phyloP scores from a whole-genome alignment of 352 stramenopile species.

The Phytophthora cactorum region DNA sequence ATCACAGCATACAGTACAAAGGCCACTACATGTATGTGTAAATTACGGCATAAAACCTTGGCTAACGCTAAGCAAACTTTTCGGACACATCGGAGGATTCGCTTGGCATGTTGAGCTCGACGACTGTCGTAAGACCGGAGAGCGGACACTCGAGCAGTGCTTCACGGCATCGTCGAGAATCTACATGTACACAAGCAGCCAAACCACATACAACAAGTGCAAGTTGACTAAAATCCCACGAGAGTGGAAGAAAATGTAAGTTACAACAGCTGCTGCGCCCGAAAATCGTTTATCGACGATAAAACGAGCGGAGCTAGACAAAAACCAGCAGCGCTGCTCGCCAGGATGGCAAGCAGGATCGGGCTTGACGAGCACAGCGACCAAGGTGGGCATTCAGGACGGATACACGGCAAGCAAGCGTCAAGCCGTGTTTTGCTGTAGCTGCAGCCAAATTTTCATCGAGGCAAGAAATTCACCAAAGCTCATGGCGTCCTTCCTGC shows the following conservation, averaged over 20 bases:
- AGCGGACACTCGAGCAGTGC: not conserved
- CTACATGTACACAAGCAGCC: not conserved
- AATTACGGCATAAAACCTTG: too few relatives aligned
- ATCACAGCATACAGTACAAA: constrained; percentile 13
- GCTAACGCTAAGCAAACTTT: constrained; percentile 8
- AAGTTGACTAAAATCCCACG: constrained; percentile 23
- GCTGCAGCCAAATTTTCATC: constrained; percentile 6
- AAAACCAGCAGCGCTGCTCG: constrained; percentile 22
- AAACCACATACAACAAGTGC: not conserved
- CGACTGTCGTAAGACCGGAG: not conserved
- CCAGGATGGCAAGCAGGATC: constrained; percentile 35
- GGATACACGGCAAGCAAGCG: too few relatives aligned
- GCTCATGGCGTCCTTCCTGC: constrained; percentile 1
- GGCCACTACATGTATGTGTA: too few relatives aligned
- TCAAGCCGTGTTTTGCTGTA: not conserved
- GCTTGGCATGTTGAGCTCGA: constrained; percentile 7
- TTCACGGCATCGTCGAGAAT: not conserved
- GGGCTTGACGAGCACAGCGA: constrained; percentile 1
- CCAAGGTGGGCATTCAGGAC: not conserved
- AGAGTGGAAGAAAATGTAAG: constrained; percentile 26
- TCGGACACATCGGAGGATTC: constrained; percentile 27
- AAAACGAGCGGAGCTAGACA: constrained; percentile 22
- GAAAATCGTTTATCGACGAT: constrained; percentile 16
- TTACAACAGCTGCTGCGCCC: constrained; percentile 19
- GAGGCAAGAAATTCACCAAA: constrained; percentile 11